A percentile compares a stretch with the other conserved stretches of the same genome.
These are phyloP conservation scores for Tetrapisispora pingtungensis DNA, from an alignment of 805 yeast genomes.

Conservation along the genomic window DNA sequence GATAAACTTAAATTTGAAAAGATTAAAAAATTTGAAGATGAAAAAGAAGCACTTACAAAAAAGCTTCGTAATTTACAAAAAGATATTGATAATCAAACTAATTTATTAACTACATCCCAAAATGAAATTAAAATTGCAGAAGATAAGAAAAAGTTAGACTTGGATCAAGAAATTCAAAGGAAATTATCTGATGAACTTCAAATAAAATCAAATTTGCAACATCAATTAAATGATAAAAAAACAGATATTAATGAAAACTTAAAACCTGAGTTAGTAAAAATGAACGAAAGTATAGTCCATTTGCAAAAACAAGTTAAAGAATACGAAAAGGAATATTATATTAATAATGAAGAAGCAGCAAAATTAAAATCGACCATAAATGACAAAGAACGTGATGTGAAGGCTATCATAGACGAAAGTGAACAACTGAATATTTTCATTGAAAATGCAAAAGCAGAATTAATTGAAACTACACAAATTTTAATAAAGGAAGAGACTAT, in stretches of 20 bases:
- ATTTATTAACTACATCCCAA: conserved; percentile 8
- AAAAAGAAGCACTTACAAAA: conserved; percentile 20
- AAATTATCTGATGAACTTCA: not conserved
- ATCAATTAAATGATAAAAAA: conserved; percentile 24
- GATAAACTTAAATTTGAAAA: conserved; percentile 33
- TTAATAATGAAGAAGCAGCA: conserved; percentile 8
- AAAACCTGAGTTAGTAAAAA: not conserved
- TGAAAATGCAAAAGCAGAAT: conserved; percentile 24
- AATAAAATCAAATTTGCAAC: conserved; percentile 9
- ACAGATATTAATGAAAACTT: conserved; percentile 10
- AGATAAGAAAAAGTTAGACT: conserved; percentile 13
- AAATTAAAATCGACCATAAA: conserved; percentile 14
- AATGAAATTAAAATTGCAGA: conserved; percentile 14
- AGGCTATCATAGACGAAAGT: conserved; percentile 3
- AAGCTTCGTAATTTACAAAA: conserved; percentile 14
- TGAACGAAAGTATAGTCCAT: not conserved
- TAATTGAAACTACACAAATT: conserved; percentile 27
- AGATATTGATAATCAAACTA: conserved; percentile 16
- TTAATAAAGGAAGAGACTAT: conserved; percentile 37
- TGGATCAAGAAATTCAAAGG: conserved; percentile 11
- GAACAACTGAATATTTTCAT: conserved; percentile 21
- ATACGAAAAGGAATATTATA: not conserved
- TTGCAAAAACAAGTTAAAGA: not conserved
- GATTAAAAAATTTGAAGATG: conserved; percentile 25
- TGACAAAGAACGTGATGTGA: conserved; percentile 18